Conservation (phyloP, 352 stramenopile genomes). For the Thalassiosira oceanica region DNA sequence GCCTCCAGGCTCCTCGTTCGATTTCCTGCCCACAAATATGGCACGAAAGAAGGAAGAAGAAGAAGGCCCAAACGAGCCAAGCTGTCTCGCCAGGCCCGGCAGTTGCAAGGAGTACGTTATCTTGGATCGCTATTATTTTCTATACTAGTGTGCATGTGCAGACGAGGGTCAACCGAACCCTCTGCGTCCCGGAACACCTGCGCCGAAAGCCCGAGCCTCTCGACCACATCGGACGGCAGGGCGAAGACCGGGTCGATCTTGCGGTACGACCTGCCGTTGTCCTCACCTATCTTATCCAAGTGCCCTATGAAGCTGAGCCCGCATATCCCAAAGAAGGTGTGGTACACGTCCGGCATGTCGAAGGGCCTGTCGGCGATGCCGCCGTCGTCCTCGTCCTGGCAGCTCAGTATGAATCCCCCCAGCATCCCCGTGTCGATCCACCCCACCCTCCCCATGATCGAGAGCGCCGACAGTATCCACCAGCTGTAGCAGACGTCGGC, state of each 20-base stretch:
- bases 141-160: constrained; percentile 28
- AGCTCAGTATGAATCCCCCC: constrained; percentile 77
- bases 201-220: constrained; percentile 84
- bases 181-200: constrained; percentile 64
- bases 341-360: constrained; percentile 93
- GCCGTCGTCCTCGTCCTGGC: constrained; percentile 95
- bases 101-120: neutral
- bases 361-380: constrained; percentile 97
- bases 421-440: constrained; percentile 95
- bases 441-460: constrained; percentile 86
- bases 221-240: constrained; percentile 88
- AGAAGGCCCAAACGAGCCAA: too few relatives aligned
- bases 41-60: too few relatives aligned
- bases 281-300: constrained; percentile 37
- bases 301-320: constrained; percentile 91
- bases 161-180: constrained; percentile 34
- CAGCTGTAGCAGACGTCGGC: constrained; percentile 99
- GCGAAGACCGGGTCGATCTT: constrained; percentile 94
- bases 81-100: too few relatives aligned
- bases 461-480: constrained; percentile 97
- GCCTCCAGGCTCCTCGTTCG: too few relatives aligned
- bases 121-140: constrained; percentile 8
- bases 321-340: constrained; percentile 98
- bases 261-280: constrained; percentile 82
- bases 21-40: too few relatives aligned